Base-by-base conservation (phyloP, 371 early-diverging fungal species). In the Paraphysoderma sedebokerense region DNA sequence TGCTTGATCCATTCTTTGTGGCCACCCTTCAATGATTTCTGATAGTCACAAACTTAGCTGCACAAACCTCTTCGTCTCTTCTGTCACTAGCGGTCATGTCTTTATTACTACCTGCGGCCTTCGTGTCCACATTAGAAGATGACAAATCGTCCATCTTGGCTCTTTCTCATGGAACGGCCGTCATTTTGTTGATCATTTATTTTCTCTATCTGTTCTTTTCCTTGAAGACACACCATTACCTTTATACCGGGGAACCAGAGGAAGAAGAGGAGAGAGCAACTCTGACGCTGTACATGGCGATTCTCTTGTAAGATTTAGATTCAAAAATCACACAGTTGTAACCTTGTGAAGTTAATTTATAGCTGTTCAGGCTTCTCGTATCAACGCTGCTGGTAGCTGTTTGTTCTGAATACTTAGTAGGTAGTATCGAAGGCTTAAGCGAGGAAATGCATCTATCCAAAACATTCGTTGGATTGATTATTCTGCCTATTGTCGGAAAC, bases 381-480 rank as follows among this genome's bases (percentile, higher is more conserved):
- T 56, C 68, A 27, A 75, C 79, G 19, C 68, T 66, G 0, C 45
- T 82, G 19, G 77, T 85, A 8, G 78, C 79, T 17, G 59, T 87
- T 30, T 82, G 76, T 48, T 85, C 88, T 23, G 87, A 87, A 48
- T 81, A 69, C 54, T 62, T 89, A 19, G 88, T 87, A 1, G 72
- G 62, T 26, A 76, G 83, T 2, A 83, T 91, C 50, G 81, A 84
- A 31, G 82, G 77, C n/a, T 61, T 81, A n/a, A 68, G 76, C 0
- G 51, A 68, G 29, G 53, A 67, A 38, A 76, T 74, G 71, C 63
- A 68, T 22, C 66, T 85, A 31, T 73, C 68, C 44, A 63, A 79
- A 22, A 76, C 81, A 5, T 91, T 91, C 62, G 77, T 91, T 12
- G 88, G 87, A 50, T 61, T 91, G 23, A 76, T 91, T 48, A 53